These are phyloP conservation scores for Nakaseomyces bracarensis DNA, from an alignment of 1,139 yeast genomes.

Conservation along the genomic window DNA sequence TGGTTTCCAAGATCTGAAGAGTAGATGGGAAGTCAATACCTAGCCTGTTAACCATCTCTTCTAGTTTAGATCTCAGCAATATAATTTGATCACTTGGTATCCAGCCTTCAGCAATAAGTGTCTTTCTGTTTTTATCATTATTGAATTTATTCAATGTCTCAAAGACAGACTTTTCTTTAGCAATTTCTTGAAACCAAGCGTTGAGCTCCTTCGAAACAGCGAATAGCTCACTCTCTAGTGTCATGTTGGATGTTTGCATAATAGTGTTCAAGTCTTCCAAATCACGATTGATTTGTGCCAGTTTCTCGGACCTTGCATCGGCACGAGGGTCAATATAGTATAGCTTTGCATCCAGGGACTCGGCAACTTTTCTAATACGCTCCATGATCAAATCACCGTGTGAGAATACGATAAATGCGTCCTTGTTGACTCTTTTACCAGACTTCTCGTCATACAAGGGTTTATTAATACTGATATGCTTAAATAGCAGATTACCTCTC, in stretches of 20 bases:
- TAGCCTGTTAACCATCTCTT: slow-evolving; percentile 46
- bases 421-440: slow-evolving; percentile 48
- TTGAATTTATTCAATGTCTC: slow-evolving; percentile 72
- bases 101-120: slow-evolving; percentile 98
- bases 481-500: slow-evolving; percentile 80
- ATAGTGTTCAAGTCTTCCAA: slow-evolving; percentile 61
- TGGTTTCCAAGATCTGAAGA: slow-evolving; percentile 71
- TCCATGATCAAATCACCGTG: slow-evolving; percentile 71
- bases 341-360: slow-evolving; percentile 73
- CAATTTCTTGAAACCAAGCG: slow-evolving; percentile 56
- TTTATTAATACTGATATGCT: slow-evolving; percentile 58
- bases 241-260: slow-evolving; percentile 58
- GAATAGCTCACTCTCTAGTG: slow-evolving; percentile 65
- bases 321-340: slow-evolving; percentile 59
- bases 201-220: slow-evolving; percentile 68
- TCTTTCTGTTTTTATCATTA: slow-evolving; percentile 76
- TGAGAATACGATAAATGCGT: slow-evolving; percentile 74
- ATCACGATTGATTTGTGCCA: slow-evolving; percentile 49
- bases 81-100: slow-evolving; percentile 53
- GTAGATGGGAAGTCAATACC: slow-evolving; percentile 49
- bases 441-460: slow-evolving; percentile 45
- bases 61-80: slow-evolving; percentile 48
- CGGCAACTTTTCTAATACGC: slow-evolving; percentile 68
- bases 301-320: slow-evolving; percentile 48
- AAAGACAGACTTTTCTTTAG: slow-evolving; percentile 68